These are phyloP conservation scores for Rhodotorula graminis DNA, from an alignment of 768 basidiomycete genomes.

Conservation along the genomic window DNA sequence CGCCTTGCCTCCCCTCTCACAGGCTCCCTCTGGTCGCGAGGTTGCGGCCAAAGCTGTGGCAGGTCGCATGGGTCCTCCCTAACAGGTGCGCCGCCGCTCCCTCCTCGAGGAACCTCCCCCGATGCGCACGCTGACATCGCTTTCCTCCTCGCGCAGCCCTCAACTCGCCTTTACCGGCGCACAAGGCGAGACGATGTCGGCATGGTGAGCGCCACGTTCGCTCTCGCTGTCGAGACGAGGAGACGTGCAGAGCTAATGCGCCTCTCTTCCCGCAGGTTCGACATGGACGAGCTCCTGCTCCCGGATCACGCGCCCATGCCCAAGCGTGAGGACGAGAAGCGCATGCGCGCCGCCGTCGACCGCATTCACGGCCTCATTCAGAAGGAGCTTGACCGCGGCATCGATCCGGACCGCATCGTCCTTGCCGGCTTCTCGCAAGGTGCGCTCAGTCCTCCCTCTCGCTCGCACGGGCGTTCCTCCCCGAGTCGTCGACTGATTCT, in stretches of 20 bases:
- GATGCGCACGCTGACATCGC: too few species aligned
- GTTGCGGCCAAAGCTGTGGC: neutral
- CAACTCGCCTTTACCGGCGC: neutral
- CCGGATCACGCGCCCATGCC: neutral
- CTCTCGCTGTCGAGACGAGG: too few species aligned
- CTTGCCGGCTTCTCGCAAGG: neutral
- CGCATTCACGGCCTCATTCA: neutral
- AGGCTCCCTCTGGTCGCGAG: neutral
- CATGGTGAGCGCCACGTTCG: neutral
- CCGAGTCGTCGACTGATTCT: neutral
- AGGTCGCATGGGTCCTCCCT: neutral
- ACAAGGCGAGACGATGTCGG: neutral
- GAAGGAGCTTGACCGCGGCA: neutral
- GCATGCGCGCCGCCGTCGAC: neutral
- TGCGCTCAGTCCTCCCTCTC: neutral
- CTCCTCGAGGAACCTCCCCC: too few species aligned
- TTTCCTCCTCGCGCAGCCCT: neutral
- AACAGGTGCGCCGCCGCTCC: neutral
- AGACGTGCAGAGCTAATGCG: neutral
- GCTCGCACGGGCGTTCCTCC: accelerated
- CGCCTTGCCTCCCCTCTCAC: accelerated
- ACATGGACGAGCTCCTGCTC: neutral
- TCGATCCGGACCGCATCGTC: neutral
- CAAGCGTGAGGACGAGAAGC: neutral
- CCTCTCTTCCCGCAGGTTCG: neutral